A percentile compares a stretch with the other conserved stretches of the same genome.
These are phyloP conservation scores for Pythium rishiriense DNA, from an alignment of 352 stramenopile genomes.

Conservation along the genomic window DNA sequence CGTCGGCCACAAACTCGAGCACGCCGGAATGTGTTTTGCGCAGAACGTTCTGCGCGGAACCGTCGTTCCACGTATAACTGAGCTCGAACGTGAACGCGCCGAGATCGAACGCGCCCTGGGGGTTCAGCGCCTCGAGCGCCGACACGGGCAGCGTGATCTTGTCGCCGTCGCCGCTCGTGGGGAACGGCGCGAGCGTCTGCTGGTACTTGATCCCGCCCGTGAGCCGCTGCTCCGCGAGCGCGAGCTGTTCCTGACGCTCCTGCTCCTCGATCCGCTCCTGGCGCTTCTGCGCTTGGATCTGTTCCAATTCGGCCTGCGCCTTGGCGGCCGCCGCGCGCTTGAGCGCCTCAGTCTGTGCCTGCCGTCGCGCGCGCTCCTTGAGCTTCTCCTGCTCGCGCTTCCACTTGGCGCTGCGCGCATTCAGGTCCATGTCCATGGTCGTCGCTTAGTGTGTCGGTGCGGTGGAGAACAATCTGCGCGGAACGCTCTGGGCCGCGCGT, in stretches of 20 bases:
- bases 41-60: slow-evolving; percentile 7
- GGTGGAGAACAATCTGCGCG: neutral
- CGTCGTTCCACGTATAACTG: no score
- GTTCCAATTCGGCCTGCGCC: slow-evolving; percentile 45
- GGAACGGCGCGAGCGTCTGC: slow-evolving; percentile 45
- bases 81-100: slow-evolving; percentile 86
- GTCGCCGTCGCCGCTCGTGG: slow-evolving; percentile 59
- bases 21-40: slow-evolving; percentile 72
- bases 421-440: slow-evolving; percentile 76
- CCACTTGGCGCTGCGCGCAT: slow-evolving; percentile 65
- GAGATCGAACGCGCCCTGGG: slow-evolving; percentile 71
- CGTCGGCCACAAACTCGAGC: slow-evolving; percentile 75
- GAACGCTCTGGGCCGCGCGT: no score
- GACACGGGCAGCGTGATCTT: slow-evolving; percentile 79
- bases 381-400: slow-evolving; percentile 64
- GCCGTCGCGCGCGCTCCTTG: slow-evolving; percentile 55
- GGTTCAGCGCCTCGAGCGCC: slow-evolving; percentile 74
- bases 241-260: slow-evolving; percentile 42
- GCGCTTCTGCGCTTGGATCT: slow-evolving; percentile 44
- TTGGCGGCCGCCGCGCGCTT: slow-evolving; percentile 46
- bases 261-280: slow-evolving; percentile 44
- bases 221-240: slow-evolving; percentile 67
- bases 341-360: slow-evolving; percentile 52
- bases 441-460: neutral
- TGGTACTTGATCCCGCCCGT: slow-evolving; percentile 73